Percentiles rank a stretch among this genome's conserved stretches.
Conservation (phyloP, 768 basidiomycete species). For the Suillus cothurnatus region DNA sequence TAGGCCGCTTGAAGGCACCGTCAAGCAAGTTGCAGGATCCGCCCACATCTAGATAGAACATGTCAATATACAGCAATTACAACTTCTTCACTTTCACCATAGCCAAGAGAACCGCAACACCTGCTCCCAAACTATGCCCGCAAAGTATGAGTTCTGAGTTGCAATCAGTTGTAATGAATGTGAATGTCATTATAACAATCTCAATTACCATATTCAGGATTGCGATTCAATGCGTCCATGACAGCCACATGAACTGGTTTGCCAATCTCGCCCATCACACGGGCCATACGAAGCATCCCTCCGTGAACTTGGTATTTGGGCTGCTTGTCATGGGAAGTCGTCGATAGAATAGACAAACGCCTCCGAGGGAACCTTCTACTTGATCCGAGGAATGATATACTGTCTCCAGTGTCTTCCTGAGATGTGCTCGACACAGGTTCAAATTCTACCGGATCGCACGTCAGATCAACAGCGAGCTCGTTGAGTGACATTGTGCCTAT, state of each 20-base stretch:
- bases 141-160: conserved; percentile 67
- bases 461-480: conserved; percentile 83
- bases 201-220: conserved; percentile 66
- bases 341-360: conserved; percentile 24
- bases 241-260: conserved; percentile 80
- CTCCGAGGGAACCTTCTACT: conserved; percentile 26
- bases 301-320: conserved; percentile 68
- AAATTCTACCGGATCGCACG: conserved; percentile 75
- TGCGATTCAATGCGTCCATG: conserved; percentile 63
- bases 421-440: conserved; percentile 48
- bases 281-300: conserved; percentile 80
- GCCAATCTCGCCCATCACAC: conserved; percentile 74
- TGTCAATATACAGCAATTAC: neutral
- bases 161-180: conserved; percentile 1
- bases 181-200: neutral
- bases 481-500: conserved; percentile 84
- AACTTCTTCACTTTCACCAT: conserved; percentile 47
- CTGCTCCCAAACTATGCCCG: conserved; percentile 85
- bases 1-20: conserved; percentile 65
- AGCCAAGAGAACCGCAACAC: conserved; percentile 74
- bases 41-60: conserved; percentile 73
- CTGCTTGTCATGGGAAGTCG: conserved; percentile 19
- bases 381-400: conserved; percentile 38
- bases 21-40: conserved; percentile 76
- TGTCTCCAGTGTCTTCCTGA: conserved; percentile 35